A percentile compares a stretch with the other conserved stretches of the same genome.
phyloP scores from a whole-genome alignment of 331 rosid species.

The Acacia concinna region DNA sequence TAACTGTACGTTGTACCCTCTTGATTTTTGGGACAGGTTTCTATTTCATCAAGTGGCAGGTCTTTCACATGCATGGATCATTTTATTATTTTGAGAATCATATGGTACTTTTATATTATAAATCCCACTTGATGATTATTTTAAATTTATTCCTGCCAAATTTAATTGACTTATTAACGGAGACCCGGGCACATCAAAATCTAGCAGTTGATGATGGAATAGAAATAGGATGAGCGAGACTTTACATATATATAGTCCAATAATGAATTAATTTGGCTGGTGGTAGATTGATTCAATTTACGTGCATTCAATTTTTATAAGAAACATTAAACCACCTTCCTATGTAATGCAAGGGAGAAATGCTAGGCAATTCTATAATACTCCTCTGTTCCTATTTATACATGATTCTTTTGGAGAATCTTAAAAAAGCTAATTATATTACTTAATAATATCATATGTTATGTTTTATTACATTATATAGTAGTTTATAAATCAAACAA shows the following conservation, averaged over 20 bases:
- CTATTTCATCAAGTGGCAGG: background rate
- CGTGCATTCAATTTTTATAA: background rate
- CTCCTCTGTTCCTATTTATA: too few species aligned
- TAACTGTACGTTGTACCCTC: background rate
- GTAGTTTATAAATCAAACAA: too few species aligned
- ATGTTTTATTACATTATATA: too few species aligned
- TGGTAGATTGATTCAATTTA: background rate
- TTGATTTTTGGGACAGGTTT: background rate
- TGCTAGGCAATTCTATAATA: too few species aligned
- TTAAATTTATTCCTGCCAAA: background rate
- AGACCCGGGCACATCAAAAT: background rate
- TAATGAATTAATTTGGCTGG: background rate
- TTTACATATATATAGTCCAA: background rate
- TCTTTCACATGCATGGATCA: background rate
- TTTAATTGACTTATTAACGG: background rate
- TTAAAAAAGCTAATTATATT: too few species aligned
- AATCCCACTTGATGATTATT: background rate
- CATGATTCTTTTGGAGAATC: too few species aligned
- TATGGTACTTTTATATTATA: background rate
- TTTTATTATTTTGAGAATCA: background rate
- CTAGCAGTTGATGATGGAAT: background rate
- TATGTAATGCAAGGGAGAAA: background rate
- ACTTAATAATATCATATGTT: too few species aligned
- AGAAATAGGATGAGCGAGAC: background rate
- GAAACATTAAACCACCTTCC: background rate